phyloP scores from a whole-genome alignment of 2,329 filamentous ascomycete genomes.

The Penicillium concentricum region DNA sequence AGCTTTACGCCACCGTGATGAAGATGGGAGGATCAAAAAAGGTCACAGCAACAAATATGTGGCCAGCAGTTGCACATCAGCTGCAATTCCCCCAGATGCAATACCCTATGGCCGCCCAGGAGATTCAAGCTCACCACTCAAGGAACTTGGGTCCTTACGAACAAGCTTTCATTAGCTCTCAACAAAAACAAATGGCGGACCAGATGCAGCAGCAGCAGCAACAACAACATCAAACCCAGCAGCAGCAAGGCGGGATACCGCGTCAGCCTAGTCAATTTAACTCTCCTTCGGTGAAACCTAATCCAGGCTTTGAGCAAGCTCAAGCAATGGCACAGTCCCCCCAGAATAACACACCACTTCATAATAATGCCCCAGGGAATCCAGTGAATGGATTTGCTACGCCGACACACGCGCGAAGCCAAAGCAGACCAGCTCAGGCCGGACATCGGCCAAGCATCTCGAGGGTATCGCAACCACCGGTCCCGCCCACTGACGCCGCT shows the following conservation, averaged over 20 bases:
- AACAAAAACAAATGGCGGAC: slow-evolving; percentile 42
- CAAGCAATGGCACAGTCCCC: slow-evolving; percentile 36
- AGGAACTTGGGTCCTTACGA: slow-evolving; percentile 76
- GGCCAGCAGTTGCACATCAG: slow-evolving; percentile 68
- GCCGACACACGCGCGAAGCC: slow-evolving; percentile 34
- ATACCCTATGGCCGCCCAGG: slow-evolving; percentile 63
- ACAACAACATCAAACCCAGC: slow-evolving; percentile 32
- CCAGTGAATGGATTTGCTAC: slow-evolving; percentile 43
- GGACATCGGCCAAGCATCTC: slow-evolving; percentile 35
- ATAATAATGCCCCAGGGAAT: slow-evolving; percentile 32
- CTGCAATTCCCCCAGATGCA: slow-evolving; percentile 62
- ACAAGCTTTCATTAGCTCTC: slow-evolving; percentile 46
- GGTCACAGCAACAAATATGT: slow-evolving; percentile 67
- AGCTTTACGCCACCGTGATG: slow-evolving; percentile 74
- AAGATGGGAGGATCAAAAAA: slow-evolving; percentile 75
- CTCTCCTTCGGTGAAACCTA: slow-evolving; percentile 48
- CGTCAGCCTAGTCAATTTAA: slow-evolving; percentile 43
- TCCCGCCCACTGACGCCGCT: slow-evolving; percentile 29
- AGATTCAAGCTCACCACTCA: slow-evolving; percentile 72
- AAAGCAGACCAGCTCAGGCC: slow-evolving; percentile 31
- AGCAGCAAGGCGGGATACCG: slow-evolving; percentile 39
- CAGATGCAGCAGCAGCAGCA: slow-evolving; percentile 11
- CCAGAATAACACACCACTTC: slow-evolving; percentile 30
- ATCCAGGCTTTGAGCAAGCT: slow-evolving; percentile 48
- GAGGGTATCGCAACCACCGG: slow-evolving; percentile 34